These are phyloP conservation scores for Pyricularia sp. DNA, from an alignment of 2,329 filamentous ascomycete genomes.

Conservation along the genomic window DNA sequence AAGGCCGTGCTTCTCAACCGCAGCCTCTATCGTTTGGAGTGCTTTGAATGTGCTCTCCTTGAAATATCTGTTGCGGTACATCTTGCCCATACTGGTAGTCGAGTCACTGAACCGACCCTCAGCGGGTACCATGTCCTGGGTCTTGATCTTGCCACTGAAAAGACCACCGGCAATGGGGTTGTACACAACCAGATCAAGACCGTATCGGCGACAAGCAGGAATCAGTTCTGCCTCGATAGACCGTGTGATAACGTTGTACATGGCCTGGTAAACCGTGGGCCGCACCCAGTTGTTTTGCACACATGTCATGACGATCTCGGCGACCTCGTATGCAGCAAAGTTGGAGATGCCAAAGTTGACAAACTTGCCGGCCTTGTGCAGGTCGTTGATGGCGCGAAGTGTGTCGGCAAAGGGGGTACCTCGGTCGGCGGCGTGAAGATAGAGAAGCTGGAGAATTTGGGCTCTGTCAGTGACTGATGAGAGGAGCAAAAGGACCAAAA, in stretches of 20 bases:
- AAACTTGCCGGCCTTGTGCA: slow-evolving; percentile 81
- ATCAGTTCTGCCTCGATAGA: slow-evolving; percentile 65
- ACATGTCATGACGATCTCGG: slow-evolving; percentile 70
- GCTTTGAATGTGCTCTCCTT: slow-evolving; percentile 44
- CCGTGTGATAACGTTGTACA: slow-evolving; percentile 74
- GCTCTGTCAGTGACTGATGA: background rate
- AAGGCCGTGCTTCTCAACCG: slow-evolving; percentile 48
- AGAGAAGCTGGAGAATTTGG: background rate
- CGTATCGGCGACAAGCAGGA: slow-evolving; percentile 60
- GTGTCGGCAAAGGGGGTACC: slow-evolving; percentile 51
- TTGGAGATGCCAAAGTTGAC: slow-evolving; percentile 69
- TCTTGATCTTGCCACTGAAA: slow-evolving; percentile 69
- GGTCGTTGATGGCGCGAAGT: slow-evolving; percentile 60
- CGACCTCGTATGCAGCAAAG: slow-evolving; percentile 77
- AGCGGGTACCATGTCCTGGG: slow-evolving; percentile 25
- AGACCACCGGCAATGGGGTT: slow-evolving; percentile 73
- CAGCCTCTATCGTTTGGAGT: slow-evolving; percentile 47
- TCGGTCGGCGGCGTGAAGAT: slow-evolving; percentile 7
- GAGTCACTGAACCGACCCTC: slow-evolving; percentile 12
- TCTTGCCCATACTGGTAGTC: slow-evolving; percentile 11
- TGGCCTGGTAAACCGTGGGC: slow-evolving; percentile 74
- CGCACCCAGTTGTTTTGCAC: slow-evolving; percentile 69
- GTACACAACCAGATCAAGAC: slow-evolving; percentile 67
- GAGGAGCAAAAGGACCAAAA: background rate
- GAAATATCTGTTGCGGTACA: slow-evolving; percentile 54